Percentiles rank a stretch among this genome's conserved stretches.
These are phyloP conservation scores for Neurospora tetraspora DNA, from an alignment of 495 filamentous ascomycete genomes.

Conservation along the genomic window DNA sequence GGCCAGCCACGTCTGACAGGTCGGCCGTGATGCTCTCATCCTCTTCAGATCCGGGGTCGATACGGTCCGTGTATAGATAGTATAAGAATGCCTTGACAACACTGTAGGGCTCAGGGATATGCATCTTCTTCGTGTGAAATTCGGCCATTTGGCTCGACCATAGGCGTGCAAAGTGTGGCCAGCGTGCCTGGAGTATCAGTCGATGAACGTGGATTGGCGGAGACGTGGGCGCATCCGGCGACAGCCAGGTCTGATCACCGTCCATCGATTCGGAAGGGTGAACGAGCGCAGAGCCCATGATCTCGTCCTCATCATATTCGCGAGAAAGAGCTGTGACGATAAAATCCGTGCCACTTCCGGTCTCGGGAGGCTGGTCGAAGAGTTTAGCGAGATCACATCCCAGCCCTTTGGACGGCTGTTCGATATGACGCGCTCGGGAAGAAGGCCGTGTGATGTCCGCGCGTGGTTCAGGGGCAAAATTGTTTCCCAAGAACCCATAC, in stretches of 20 bases:
- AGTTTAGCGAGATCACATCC: conserved; percentile 71
- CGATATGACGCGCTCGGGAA: conserved; percentile 26
- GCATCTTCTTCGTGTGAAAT: conserved; percentile 92
- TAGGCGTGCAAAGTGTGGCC: conserved; percentile 89
- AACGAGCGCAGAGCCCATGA: conserved; percentile 38
- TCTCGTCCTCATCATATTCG: conserved; percentile 52
- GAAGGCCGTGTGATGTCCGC: conserved; percentile 45
- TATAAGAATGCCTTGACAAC: conserved; percentile 92
- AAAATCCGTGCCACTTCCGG: conserved; percentile 76
- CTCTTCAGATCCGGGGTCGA: conserved; percentile 42
- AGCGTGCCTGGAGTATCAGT: conserved; percentile 84
- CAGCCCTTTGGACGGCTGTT: conserved; percentile 53
- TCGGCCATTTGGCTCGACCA: conserved; percentile 92
- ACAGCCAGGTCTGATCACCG: conserved; percentile 48
- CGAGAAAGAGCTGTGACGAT: conserved; percentile 69
- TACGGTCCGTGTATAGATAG: conserved; percentile 94
- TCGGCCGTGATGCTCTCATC: conserved; percentile 51
- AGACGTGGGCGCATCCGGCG: conserved; percentile 55
- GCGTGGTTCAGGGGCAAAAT: conserved; percentile 49
- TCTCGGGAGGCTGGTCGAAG: conserved; percentile 74
- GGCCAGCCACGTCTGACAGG: conserved; percentile 80
- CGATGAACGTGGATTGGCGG: conserved; percentile 88
- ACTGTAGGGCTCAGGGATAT: conserved; percentile 91
- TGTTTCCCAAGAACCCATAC: conserved; percentile 80
- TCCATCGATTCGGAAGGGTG: conserved; percentile 25